Conservation (phyloP, 345 rosid genomes). For the Nephelium lappaceum region DNA sequence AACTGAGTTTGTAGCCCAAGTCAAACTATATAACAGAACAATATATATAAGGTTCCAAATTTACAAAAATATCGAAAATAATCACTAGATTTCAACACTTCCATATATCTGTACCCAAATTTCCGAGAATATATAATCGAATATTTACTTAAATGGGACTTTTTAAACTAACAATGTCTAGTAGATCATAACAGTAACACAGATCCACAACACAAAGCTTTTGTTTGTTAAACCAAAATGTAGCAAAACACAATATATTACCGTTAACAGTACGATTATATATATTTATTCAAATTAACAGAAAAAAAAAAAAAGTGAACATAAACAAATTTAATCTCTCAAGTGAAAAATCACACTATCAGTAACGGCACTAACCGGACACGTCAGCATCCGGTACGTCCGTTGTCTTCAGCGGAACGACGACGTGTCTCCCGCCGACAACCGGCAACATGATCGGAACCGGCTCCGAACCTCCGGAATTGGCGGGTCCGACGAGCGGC, state of each 20-base stretch:
- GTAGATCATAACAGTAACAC: neutral
- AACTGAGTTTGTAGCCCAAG: neutral
- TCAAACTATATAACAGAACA: neutral
- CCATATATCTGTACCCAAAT: neutral
- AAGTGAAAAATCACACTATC: neutral
- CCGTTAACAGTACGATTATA: neutral
- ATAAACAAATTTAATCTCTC: neutral
- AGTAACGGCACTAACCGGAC: constrained; percentile 23
- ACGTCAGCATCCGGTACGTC: constrained; percentile 20
- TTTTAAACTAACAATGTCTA: neutral
- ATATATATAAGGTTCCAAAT: no score
- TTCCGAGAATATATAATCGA: no score
- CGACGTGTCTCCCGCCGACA: constrained; percentile 20
- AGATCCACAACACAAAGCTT: neutral
- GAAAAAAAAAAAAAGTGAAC: neutral
- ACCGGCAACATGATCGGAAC: constrained; percentile 31
- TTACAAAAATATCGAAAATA: neutral
- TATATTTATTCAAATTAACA: neutral
- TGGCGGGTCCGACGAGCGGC: constrained; percentile 4
- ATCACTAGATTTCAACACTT: neutral
- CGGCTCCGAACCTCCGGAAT: constrained; percentile 3
- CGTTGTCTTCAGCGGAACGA: constrained; percentile 3
- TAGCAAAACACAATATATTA: neutral
- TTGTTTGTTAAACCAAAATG: neutral
- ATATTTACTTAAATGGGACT: no score